phyloP scores from a whole-genome alignment of 2,329 filamentous ascomycete genomes.

The Chrysoporthe deuterocubensis region DNA sequence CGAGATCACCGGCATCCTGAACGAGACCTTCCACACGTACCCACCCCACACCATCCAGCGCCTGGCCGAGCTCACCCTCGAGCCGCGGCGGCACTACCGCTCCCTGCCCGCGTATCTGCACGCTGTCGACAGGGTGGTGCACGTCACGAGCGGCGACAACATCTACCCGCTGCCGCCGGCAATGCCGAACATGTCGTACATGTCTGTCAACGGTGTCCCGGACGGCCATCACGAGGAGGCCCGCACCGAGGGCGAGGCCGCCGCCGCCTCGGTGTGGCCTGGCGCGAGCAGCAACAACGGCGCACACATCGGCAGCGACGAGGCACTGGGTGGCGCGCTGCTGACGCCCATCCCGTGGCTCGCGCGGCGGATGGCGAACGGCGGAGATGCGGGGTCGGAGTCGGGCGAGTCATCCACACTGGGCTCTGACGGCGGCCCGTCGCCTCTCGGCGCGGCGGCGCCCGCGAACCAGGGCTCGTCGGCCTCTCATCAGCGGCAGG shows the following conservation, averaged over 20 bases:
- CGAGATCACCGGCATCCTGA: constrained; percentile 65
- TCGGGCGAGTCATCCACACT: constrained; percentile 26
- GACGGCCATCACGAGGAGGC: constrained; percentile 40
- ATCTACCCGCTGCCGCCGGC: constrained; percentile 81
- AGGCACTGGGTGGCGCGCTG: constrained; percentile 85
- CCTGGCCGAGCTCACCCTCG: constrained; percentile 81
- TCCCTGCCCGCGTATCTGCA: constrained; percentile 84
- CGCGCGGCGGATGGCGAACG: constrained; percentile 41
- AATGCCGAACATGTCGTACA: constrained; percentile 60
- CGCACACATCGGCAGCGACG: constrained; percentile 71
- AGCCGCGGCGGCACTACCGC: constrained; percentile 78
- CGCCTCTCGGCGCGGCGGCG: constrained; percentile 10
- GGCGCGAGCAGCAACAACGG: constrained; percentile 42
- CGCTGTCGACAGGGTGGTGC: constrained; percentile 87
- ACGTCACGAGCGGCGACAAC: constrained; percentile 81
- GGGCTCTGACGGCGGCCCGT: constrained; percentile 25
- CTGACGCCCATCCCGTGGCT: constrained; percentile 96
- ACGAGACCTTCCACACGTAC: constrained; percentile 68
- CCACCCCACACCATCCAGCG: constrained; percentile 94
- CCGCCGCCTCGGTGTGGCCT: constrained; percentile 41
- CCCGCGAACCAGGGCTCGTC: constrained; percentile 1
- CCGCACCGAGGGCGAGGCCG: constrained; percentile 34
- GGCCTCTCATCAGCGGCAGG: constrained; percentile 31
- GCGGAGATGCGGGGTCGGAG: constrained; percentile 31
- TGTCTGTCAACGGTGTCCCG: constrained; percentile 66